Evolutionary conservation across 2,329 filamentous ascomycete species (phyloP), one percentile per base, ranked within the genome.

Genomic region (Aspergillus sp.): DNA sequence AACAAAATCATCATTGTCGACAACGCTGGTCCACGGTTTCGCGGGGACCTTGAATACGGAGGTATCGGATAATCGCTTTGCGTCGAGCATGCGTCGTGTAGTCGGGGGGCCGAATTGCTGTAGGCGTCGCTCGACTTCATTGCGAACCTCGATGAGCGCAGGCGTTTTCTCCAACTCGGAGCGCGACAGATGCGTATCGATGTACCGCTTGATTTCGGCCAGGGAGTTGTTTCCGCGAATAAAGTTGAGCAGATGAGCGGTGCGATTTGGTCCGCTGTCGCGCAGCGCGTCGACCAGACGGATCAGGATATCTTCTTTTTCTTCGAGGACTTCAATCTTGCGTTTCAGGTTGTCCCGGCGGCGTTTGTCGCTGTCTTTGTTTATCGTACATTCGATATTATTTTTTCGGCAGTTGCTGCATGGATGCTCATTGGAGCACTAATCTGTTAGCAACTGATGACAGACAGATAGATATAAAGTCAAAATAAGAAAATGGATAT

Each of bases 21-120:
- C 49, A 11, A 64, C 37, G 2, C 27, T 50, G 2, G 61, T 64
- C 62, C 62, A 66, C 4, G 61, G 61, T 1, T 31, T 37, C 7
- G 61, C 58, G 3, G 56, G 56, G 4, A 64, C 59, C 6, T 45
- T 47, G 34, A 56, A 55, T 3, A 49, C 42, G 5, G 55, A 51
- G 4, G 46, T 43, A 31, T 55, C 56, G 3, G 49, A 49, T 7
- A 54, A 36, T 7, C 44, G 40, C 37, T 52, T 46, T 4, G 47
- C 46, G 12, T 54, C 47, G n/a, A 51, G 44, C 11, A 51, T 47
- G 30, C 44, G 45, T 9, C 51, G 52, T 29, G 46, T 44, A 6
- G 44, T 40, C 4, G 36, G 44, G 29, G 52, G 35, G 4, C 19
- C 45, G n/a, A 55, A 50, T 6, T 43, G 46, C 27, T 50, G 45